A percentile compares a stretch with the other conserved stretches of the same genome.
phyloP scores from a whole-genome alignment of 2,329 filamentous ascomycete species.

The Calonectria fujianensis region DNA sequence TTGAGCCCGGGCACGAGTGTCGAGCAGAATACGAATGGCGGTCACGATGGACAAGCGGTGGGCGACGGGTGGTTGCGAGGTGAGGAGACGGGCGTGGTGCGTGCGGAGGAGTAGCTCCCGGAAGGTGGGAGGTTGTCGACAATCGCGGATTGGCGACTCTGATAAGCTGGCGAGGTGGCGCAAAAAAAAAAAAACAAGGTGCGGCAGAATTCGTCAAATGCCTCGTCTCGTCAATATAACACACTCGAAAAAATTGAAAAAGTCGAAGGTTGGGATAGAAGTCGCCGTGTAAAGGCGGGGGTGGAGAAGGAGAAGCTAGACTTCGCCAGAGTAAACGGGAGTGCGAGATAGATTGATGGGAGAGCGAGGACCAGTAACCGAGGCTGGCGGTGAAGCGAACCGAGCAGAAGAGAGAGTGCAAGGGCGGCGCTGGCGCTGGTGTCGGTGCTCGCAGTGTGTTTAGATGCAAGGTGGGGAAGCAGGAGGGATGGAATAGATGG shows the following conservation, averaged over 20 bases:
- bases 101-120: constrained; percentile 5
- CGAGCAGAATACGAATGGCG: constrained; percentile 5
- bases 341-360: constrained; percentile 32
- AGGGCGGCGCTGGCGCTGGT: constrained; percentile 11
- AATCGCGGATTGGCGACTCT: background rate
- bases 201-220: constrained; percentile 14
- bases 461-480: background rate
- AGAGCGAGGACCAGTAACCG: constrained; percentile 10
- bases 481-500: constrained; percentile 19
- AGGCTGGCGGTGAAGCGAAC: constrained; percentile 29
- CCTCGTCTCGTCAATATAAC: constrained; percentile 23
- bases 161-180: constrained; percentile 20
- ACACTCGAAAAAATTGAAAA: background rate
- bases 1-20: background rate
- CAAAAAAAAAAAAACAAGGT: constrained; percentile 17
- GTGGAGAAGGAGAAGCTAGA: constrained; percentile 39
- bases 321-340: constrained; percentile 19
- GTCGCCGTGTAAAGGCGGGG: constrained; percentile 35
- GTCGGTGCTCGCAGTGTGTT: constrained; percentile 14
- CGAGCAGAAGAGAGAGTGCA: constrained; percentile 11
- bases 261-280: constrained; percentile 27
- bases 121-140: constrained; percentile 16
- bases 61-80: background rate
- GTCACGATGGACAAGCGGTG: constrained; percentile 6
- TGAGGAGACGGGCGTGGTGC: background rate